Conservation (phyloP, 176 grass and related monocot species). For the Rhynchospora pubera region DNA sequence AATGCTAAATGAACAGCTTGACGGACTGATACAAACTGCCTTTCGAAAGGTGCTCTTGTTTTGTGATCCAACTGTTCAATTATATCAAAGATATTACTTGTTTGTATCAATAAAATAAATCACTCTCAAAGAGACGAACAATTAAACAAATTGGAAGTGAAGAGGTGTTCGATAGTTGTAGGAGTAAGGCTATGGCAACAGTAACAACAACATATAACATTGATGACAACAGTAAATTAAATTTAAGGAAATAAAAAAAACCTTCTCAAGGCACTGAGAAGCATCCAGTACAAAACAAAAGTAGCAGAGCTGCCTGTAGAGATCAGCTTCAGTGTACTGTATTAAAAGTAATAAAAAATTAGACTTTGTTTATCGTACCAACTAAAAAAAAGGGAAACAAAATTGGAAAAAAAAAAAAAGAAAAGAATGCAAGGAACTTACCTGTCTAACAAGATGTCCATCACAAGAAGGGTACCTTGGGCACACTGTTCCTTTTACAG, state of each 20-base stretch:
- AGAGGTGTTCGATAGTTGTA: not conserved
- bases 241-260: constrained; percentile 17
- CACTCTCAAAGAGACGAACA: not conserved
- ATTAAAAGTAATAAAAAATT: constrained; percentile 14
- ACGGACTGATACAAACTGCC: constrained; percentile 42
- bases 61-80: constrained; percentile 76
- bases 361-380: constrained; percentile 6
- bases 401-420: not conserved
- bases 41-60: constrained; percentile 40
- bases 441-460: constrained; percentile 71
- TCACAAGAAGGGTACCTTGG: constrained; percentile 82
- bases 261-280: constrained; percentile 63
- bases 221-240: not conserved
- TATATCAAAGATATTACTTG: constrained; percentile 11
- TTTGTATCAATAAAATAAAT: not conserved
- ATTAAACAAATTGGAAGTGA: not conserved
- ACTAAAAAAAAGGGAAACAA: constrained; percentile 1
- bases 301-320: constrained; percentile 87
- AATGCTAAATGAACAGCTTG: constrained; percentile 47
- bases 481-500: constrained; percentile 75
- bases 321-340: constrained; percentile 82
- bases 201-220: not conserved
- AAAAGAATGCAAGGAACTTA: constrained; percentile 11
- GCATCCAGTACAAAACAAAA: constrained; percentile 83
- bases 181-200: not conserved